A percentile compares a stretch with the other conserved stretches of the same genome.
Conservation (phyloP, 148 eudicot species). For the Drosera capensis region DNA sequence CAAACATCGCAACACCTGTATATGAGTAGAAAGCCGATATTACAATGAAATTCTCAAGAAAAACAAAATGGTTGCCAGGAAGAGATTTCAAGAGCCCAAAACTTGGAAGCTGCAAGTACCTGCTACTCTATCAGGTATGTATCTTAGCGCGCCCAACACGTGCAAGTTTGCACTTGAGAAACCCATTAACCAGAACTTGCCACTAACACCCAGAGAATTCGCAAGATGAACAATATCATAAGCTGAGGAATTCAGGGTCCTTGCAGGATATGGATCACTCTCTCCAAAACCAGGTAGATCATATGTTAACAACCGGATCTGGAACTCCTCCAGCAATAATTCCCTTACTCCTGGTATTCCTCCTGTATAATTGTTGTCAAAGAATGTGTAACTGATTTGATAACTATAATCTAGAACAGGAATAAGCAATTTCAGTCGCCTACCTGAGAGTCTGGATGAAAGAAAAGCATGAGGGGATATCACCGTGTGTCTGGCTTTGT, state of each 20-base stretch:
- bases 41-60: conserved; percentile 2
- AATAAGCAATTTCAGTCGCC: neutral
- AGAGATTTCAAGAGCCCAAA: no score
- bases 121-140: conserved; percentile 52
- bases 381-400: neutral
- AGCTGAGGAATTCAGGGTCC: conserved; percentile 77
- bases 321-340: conserved; percentile 62
- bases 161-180: conserved; percentile 75
- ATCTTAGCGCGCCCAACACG: conserved; percentile 83
- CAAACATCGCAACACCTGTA: conserved; percentile 72
- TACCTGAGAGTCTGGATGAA: conserved; percentile 48
- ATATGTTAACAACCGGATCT: conserved; percentile 63
- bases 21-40: neutral
- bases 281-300: conserved; percentile 99
- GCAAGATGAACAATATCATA: conserved; percentile 60
- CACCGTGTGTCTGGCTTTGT: conserved; percentile 42
- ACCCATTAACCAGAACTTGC: conserved; percentile 83
- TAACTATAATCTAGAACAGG: neutral
- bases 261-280: conserved; percentile 66
- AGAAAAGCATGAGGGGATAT: conserved; percentile 56
- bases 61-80: neutral
- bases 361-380: conserved; percentile 4
- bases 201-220: conserved; percentile 37
- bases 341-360: conserved; percentile 62
- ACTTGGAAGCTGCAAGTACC: no score